Conservation (phyloP, 1,139 yeast species). For the Pichia sp. region DNA sequence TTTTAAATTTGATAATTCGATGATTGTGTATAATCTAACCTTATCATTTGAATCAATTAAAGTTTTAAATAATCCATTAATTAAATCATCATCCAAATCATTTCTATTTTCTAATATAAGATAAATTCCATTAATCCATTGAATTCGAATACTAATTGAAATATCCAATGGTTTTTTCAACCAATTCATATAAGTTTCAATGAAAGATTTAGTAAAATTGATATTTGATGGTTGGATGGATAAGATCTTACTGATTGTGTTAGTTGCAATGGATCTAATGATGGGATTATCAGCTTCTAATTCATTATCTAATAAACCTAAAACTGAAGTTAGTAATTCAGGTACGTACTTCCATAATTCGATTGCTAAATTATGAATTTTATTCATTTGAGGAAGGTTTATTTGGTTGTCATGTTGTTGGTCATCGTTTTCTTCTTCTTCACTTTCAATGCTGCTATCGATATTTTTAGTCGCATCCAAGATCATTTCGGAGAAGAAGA, state of each 20-base stretch:
- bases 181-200: slow-evolving; percentile 66
- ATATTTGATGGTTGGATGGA: slow-evolving; percentile 42
- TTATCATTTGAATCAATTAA: slow-evolving; percentile 70
- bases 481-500: slow-evolving; percentile 70
- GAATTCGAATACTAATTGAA: slow-evolving; percentile 54
- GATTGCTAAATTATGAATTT: slow-evolving; percentile 56
- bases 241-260: slow-evolving; percentile 64
- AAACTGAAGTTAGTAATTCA: slow-evolving; percentile 62
- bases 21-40: slow-evolving; percentile 61
- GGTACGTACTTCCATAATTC: slow-evolving; percentile 79
- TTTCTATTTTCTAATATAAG: slow-evolving; percentile 38
- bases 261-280: slow-evolving; percentile 64
- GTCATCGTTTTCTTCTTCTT: slow-evolving; percentile 17
- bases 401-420: not conserved
- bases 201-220: slow-evolving; percentile 56
- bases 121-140: slow-evolving; percentile 62
- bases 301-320: slow-evolving; percentile 79
- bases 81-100: slow-evolving; percentile 47
- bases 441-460: slow-evolving; percentile 29
- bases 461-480: slow-evolving; percentile 38
- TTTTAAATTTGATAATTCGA: slow-evolving; percentile 17
- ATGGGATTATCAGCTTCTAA: slow-evolving; percentile 63
- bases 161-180: slow-evolving; percentile 66
- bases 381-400: slow-evolving; percentile 35
- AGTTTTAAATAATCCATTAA: slow-evolving; percentile 58